Conservation (phyloP, 805 yeast species). For the Millerozyma acaciae region DNA sequence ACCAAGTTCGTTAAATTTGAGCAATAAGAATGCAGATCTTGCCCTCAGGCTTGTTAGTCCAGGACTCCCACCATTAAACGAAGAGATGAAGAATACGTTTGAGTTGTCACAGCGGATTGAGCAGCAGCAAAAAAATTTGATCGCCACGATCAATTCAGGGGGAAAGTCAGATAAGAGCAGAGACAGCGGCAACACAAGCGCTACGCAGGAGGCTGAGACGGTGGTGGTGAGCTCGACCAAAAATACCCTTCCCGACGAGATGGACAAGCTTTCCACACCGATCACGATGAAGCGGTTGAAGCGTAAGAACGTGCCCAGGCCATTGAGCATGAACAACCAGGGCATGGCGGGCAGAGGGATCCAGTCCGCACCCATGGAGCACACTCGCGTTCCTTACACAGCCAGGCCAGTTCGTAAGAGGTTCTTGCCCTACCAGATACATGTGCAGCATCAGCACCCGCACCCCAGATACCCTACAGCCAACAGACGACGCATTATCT, state of each 20-base stretch:
- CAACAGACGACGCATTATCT: background rate
- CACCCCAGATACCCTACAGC: background rate
- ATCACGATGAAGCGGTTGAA: conserved; percentile 24
- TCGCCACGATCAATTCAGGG: conserved; percentile 22
- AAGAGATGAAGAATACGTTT: conserved; percentile 31
- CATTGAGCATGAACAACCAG: conserved; percentile 17
- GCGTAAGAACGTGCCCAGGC: conserved; percentile 30
- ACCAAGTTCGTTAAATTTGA: conserved; percentile 17
- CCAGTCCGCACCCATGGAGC: conserved; percentile 33
- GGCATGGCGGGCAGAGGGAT: conserved; percentile 17
- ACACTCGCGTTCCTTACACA: conserved; percentile 2
- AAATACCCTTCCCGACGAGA: conserved; percentile 7
- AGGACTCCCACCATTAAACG: conserved; percentile 27
- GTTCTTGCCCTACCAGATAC: conserved; percentile 3
- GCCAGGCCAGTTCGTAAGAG: background rate
- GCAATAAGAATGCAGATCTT: conserved; percentile 16
- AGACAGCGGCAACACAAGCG: background rate
- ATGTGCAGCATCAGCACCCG: conserved; percentile 3
- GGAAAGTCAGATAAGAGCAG: conserved; percentile 2
- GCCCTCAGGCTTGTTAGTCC: conserved; percentile 34
- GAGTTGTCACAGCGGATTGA: conserved; percentile 29
- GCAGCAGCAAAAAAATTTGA: conserved; percentile 27
- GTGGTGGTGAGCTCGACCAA: conserved; percentile 1
- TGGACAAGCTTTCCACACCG: conserved; percentile 15
- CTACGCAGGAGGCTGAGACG: background rate